Evolutionary conservation across 164 flowering plant genomes (phyloP).

Genomic region (Malania oleifera): DNA sequence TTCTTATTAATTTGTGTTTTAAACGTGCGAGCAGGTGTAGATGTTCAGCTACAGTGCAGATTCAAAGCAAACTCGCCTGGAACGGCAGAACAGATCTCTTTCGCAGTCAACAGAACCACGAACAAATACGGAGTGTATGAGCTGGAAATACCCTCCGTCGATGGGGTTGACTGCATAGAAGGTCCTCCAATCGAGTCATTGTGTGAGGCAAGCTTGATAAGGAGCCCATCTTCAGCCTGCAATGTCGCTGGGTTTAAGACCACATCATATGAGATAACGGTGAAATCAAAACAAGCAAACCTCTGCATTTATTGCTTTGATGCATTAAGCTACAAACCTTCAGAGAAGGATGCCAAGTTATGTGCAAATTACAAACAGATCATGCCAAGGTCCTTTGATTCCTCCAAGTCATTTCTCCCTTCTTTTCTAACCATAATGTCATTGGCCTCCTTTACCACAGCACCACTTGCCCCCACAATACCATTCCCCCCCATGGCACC

Average conservation of each 20-base stretch:
- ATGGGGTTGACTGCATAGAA: slow-evolving; percentile 47
- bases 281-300: slow-evolving; percentile 50
- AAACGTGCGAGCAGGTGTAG: slow-evolving; percentile 38
- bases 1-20: too few relatives aligned
- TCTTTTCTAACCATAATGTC: slow-evolving; percentile 31
- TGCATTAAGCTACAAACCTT: slow-evolving; percentile 49
- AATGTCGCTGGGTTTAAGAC: slow-evolving; percentile 35
- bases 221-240: slow-evolving; percentile 44
- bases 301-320: slow-evolving; percentile 48
- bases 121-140: slow-evolving; percentile 49
- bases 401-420: slow-evolving; percentile 40
- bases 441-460: slow-evolving; percentile 25
- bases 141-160: slow-evolving; percentile 51
- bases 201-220: slow-evolving; percentile 49
- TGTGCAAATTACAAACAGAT: slow-evolving; percentile 35
- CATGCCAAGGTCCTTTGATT: slow-evolving; percentile 18
- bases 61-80: slow-evolving; percentile 47
- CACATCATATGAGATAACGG: slow-evolving; percentile 33
- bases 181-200: slow-evolving; percentile 28
- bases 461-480: slow-evolving; percentile 10
- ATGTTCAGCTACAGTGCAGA: slow-evolving; percentile 60
- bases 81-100: slow-evolving; percentile 32
- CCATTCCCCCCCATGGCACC: too few relatives aligned
- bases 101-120: slow-evolving; percentile 68
- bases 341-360: slow-evolving; percentile 27